A percentile compares a stretch with the other conserved stretches of the same genome.
These are phyloP conservation scores for Trametes cubensis DNA, from an alignment of 768 basidiomycete genomes.

Conservation along the genomic window DNA sequence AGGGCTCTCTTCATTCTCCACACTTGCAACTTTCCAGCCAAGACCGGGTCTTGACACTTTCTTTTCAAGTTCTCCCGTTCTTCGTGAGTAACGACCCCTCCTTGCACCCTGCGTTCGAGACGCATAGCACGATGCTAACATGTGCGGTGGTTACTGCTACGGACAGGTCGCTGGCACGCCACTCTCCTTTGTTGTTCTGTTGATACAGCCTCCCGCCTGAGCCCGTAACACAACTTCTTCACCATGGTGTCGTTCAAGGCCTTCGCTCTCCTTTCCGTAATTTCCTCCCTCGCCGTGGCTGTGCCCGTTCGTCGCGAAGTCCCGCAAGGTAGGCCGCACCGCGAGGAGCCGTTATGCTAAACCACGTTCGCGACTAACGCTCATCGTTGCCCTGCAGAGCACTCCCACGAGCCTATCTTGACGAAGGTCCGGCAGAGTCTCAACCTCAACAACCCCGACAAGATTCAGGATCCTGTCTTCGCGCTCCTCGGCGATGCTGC, in stretches of 20 bases:
- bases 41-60: conserved; percentile 56
- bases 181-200: conserved; percentile 17
- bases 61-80: conserved; percentile 35
- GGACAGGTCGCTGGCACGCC: conserved; percentile 28
- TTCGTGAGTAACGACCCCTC: conserved; percentile 26
- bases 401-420: conserved; percentile 64
- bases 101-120: background rate
- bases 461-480: conserved; percentile 64
- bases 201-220: conserved; percentile 29
- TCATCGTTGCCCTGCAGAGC: conserved; percentile 43
- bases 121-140: background rate
- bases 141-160: too few species aligned
- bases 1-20: conserved; percentile 1
- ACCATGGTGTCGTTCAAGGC: conserved; percentile 44
- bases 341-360: background rate
- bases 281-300: conserved; percentile 39
- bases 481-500: conserved; percentile 67
- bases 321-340: conserved; percentile 54
- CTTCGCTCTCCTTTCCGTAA: conserved; percentile 40
- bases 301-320: conserved; percentile 61
- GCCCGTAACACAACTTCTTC: conserved; percentile 23
- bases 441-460: conserved; percentile 57
- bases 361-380: background rate
- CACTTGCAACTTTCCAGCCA: conserved; percentile 38
- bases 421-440: conserved; percentile 52